Percentiles rank a stretch among this genome's conserved stretches.
These are phyloP conservation scores for Luffa aegyptiaca DNA, from an alignment of 306 rosid genomes.

Conservation along the genomic window DNA sequence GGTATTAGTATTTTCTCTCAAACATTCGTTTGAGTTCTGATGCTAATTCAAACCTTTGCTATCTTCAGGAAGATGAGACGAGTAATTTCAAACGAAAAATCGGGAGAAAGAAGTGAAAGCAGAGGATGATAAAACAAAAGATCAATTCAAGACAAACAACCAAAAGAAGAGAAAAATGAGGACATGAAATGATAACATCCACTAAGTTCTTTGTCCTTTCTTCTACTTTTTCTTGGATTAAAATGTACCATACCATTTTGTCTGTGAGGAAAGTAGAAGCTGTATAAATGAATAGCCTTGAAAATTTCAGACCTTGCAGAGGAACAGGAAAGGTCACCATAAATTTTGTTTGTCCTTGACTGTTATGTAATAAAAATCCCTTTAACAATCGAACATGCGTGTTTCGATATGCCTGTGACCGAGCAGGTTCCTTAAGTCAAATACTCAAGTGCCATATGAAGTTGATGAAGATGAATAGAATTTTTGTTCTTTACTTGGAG, in stretches of 20 bases:
- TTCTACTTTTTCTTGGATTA: constrained; percentile 10
- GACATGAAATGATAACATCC: background rate
- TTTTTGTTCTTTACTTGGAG: constrained; percentile 5
- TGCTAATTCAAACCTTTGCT: background rate
- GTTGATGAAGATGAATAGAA: background rate
- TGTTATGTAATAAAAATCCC: background rate
- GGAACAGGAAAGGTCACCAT: background rate
- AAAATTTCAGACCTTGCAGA: background rate
- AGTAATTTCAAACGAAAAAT: background rate
- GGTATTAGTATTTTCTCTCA: background rate
- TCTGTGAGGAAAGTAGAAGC: constrained; percentile 3
- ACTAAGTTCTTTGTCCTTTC: constrained; percentile 5
- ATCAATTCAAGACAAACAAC: background rate
- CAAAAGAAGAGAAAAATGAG: background rate
- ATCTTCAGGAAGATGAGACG: background rate
- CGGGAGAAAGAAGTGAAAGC: background rate
- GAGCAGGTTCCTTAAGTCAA: background rate
- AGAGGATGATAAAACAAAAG: background rate
- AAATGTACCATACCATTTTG: background rate
- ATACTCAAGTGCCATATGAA: background rate
- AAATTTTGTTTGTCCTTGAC: background rate
- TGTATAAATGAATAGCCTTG: background rate
- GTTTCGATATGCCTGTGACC: background rate
- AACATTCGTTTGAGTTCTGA: background rate
- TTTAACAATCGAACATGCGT: background rate